Evolutionary conservation across 768 basidiomycete genomes (phyloP).

Genomic region (Mycena metata): DNA sequence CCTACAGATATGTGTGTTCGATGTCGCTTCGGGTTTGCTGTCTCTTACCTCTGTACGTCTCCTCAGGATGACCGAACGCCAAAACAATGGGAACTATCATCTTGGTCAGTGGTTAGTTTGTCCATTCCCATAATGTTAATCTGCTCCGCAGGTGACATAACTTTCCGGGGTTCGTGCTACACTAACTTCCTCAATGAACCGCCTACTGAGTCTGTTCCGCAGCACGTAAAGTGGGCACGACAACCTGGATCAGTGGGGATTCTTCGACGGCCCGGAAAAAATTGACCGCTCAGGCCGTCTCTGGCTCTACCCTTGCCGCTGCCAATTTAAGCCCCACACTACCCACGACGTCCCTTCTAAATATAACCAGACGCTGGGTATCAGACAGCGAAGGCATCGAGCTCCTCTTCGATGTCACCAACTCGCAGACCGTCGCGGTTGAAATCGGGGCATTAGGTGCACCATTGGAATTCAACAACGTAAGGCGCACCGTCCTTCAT

Average conservation of each 20-base stretch:
- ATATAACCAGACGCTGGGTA: constrained; percentile 67
- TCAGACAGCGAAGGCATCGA: constrained; percentile 57
- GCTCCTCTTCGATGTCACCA: constrained; percentile 65
- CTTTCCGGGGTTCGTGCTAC: constrained; percentile 54
- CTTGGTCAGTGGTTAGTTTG: constrained; percentile 49
- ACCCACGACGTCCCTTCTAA: constrained; percentile 58
- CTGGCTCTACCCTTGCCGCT: constrained; percentile 61
- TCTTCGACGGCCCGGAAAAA: constrained; percentile 57
- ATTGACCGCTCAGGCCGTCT: constrained; percentile 53
- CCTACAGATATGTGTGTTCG: constrained; percentile 56
- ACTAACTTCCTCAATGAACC: too few relatives aligned
- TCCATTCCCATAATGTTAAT: not conserved
- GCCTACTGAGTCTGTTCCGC: not conserved
- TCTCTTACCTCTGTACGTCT: not conserved
- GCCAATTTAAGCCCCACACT: constrained; percentile 65
- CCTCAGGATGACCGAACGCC: constrained; percentile 57
- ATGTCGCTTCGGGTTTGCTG: not conserved
- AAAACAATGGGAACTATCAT: constrained; percentile 65
- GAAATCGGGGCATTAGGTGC: constrained; percentile 68
- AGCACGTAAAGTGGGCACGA: constrained; percentile 59
- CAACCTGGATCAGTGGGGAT: constrained; percentile 62
- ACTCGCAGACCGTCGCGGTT: constrained; percentile 59
- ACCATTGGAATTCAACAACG: constrained; percentile 70
- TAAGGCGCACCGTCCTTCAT: constrained; percentile 33
- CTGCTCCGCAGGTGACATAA: constrained; percentile 52